Percentiles rank a stretch among this genome's conserved stretches.
These are phyloP conservation scores for Paecilomyces niveus DNA, from an alignment of 2,329 filamentous ascomycete species.

Conservation along the genomic window DNA sequence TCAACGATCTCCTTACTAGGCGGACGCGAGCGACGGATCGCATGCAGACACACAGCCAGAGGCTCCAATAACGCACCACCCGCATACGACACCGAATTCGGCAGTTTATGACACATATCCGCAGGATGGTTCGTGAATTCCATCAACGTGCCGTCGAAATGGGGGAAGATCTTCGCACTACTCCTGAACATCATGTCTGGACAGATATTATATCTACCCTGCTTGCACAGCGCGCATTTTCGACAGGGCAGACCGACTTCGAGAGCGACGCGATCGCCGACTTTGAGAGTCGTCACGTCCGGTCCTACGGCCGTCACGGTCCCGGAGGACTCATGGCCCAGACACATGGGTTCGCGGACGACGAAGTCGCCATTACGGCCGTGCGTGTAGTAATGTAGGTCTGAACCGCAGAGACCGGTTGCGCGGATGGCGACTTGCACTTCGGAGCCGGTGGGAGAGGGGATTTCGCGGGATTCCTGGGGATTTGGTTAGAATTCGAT, in stretches of 20 bases:
- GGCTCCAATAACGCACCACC: conserved; percentile 56
- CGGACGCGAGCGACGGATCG: conserved; percentile 48
- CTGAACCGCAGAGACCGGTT: conserved; percentile 64
- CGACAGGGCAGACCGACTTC: conserved; percentile 87
- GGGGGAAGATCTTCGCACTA: conserved; percentile 54
- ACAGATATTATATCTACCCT: conserved; percentile 58
- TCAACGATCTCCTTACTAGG: conserved; percentile 27
- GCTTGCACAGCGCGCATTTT: conserved; percentile 47
- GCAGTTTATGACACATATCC: conserved; percentile 53
- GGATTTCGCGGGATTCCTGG: conserved; percentile 48
- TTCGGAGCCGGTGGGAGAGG: conserved; percentile 44
- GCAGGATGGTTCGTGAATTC: conserved; percentile 56
- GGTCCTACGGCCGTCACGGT: conserved; percentile 66
- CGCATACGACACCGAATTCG: conserved; percentile 45
- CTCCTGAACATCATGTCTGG: conserved; percentile 51
- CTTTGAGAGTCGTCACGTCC: conserved; percentile 53
- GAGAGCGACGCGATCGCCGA: conserved; percentile 81
- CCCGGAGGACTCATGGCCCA: conserved; percentile 72
- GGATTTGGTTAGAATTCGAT: conserved; percentile 4
- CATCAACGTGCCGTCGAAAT: conserved; percentile 59
- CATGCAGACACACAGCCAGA: conserved; percentile 54
- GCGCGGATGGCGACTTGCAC: conserved; percentile 58
- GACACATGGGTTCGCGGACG: conserved; percentile 72
- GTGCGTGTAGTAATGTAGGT: conserved; percentile 79
- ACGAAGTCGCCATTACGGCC: conserved; percentile 82